A percentile compares a stretch with the other conserved stretches of the same genome.
phyloP scores from a whole-genome alignment of 2,329 filamentous ascomycete species.

The Eutypella sp. region DNA sequence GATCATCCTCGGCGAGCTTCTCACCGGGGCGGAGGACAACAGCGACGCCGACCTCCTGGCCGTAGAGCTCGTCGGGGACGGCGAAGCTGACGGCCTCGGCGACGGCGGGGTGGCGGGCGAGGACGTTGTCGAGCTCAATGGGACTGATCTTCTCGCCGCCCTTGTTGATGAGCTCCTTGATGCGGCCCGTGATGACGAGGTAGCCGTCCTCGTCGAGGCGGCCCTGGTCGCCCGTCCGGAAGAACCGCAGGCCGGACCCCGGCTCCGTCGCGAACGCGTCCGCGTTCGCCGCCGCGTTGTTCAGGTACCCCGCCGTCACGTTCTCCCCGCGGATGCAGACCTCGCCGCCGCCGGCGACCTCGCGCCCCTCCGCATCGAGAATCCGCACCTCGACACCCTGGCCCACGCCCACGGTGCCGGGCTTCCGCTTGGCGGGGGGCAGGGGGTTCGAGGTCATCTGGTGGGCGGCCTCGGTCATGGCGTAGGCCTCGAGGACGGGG shows the following conservation, averaged over 20 bases:
- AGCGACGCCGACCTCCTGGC: constrained; percentile 75
- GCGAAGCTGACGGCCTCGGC: constrained; percentile 80
- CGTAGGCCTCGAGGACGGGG: constrained; percentile 83
- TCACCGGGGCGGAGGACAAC: constrained; percentile 66
- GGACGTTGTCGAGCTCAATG: constrained; percentile 79
- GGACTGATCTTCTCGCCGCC: constrained; percentile 86
- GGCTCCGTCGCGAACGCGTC: constrained; percentile 65
- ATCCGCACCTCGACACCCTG: constrained; percentile 81
- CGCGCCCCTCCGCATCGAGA: constrained; percentile 62
- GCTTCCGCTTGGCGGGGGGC: constrained; percentile 67
- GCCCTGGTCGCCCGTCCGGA: constrained; percentile 84
- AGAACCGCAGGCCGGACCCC: constrained; percentile 49
- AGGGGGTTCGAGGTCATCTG: constrained; percentile 77
- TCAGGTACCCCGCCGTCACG: constrained; percentile 79
- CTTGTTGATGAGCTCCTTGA: constrained; percentile 91
- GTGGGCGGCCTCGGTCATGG: constrained; percentile 87
- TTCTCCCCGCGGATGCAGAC: constrained; percentile 81
- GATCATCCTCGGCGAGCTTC: constrained; percentile 50
- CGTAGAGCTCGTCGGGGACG: constrained; percentile 75
- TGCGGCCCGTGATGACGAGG: constrained; percentile 80
- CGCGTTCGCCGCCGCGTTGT: constrained; percentile 73
- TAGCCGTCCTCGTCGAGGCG: constrained; percentile 77
- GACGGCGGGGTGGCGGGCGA: constrained; percentile 68
- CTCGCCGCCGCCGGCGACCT: constrained; percentile 65
- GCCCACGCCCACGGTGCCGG: constrained; percentile 76